Evolutionary conservation across 2,329 filamentous ascomycete species (phyloP), one percentile per base, ranked within the genome.

Genomic region (Hypoxylon sp.): DNA sequence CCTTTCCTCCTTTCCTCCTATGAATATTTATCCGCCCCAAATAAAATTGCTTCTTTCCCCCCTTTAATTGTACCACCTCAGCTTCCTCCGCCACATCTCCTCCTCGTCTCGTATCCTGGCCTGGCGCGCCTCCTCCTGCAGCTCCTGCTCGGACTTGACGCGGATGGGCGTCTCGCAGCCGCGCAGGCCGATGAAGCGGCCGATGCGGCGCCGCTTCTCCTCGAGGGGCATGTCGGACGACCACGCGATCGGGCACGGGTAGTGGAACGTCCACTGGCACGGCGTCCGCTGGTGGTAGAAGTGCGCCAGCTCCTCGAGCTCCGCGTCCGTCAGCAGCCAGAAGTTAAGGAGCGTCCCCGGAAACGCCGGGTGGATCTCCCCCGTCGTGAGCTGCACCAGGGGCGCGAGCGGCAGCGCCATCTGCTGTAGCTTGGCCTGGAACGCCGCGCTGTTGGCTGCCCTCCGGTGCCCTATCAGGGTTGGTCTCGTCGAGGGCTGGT

Each of bases 251-350:
- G 85, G 87, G 68, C 86, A 87, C 0, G 91, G 91, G 74, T 93
- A 93, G 63, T 85, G 80, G 51, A 75, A 68, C 2, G 84, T 84
- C 79, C 81, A 87, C n/a, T 75, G 73, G 61, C 79, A 79, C 0
- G 85, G 87, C 0, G 83, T 85, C 60, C 83, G 83, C 79, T 93
- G 91, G 78, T 91, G 89, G 80, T 93, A 93, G 78, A 90, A 92
- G 68, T 84, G 80, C 2, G 90, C 90, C 41, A 93, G 83, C 56
- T 80, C 79, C 78, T 93, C 90, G 56, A 92, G 87, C 77, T 93
- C 83, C 28, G 78, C 78, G 74, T 91, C 88, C 15, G 89, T 93
- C 37, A 93, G 84, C 30, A 93, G 87, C 84, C 89, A 91, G 78
- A 91, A 92, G 73, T 85, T 84, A 47, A 93, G 86, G 56, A 93